phyloP scores from a whole-genome alignment of 257 asterid species.

The Salvia splendens region DNA sequence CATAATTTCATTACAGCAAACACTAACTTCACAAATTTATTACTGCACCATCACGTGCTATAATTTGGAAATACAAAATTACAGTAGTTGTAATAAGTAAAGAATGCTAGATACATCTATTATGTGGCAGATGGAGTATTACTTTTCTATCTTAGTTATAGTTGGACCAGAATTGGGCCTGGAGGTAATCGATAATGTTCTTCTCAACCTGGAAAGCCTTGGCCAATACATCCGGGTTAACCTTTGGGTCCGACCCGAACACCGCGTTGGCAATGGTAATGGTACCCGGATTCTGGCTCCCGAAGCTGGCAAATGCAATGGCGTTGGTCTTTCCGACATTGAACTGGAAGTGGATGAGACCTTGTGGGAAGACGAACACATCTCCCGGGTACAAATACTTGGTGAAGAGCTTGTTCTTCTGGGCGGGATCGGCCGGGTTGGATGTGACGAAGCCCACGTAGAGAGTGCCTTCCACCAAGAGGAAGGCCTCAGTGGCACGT shows the following conservation, averaged over 20 bases:
- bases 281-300: constrained; percentile 5
- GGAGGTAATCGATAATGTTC: constrained; percentile 3
- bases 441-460: constrained; percentile 41
- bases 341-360: constrained; percentile 30
- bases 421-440: constrained; percentile 28
- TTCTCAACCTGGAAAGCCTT: constrained; percentile 15
- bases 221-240: constrained; percentile 7
- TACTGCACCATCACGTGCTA: too few relatives aligned
- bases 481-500: neutral
- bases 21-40: too few relatives aligned
- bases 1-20: too few relatives aligned
- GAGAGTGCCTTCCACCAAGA: constrained; percentile 31
- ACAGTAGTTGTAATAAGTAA: too few relatives aligned
- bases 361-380: constrained; percentile 9
- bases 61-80: too few relatives aligned
- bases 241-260: neutral
- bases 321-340: constrained; percentile 25
- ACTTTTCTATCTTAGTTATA: neutral
- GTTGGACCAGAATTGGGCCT: constrained; percentile 7
- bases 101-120: too few relatives aligned
- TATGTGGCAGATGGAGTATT: too few relatives aligned
- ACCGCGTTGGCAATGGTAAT: constrained; percentile 23
- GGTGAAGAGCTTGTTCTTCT: constrained; percentile 36
- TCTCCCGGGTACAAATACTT: neutral
- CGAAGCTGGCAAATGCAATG: constrained; percentile 27